Base-by-base conservation (phyloP, 495 filamentous ascomycete species). In the Trypethelium eluteriae region DNA sequence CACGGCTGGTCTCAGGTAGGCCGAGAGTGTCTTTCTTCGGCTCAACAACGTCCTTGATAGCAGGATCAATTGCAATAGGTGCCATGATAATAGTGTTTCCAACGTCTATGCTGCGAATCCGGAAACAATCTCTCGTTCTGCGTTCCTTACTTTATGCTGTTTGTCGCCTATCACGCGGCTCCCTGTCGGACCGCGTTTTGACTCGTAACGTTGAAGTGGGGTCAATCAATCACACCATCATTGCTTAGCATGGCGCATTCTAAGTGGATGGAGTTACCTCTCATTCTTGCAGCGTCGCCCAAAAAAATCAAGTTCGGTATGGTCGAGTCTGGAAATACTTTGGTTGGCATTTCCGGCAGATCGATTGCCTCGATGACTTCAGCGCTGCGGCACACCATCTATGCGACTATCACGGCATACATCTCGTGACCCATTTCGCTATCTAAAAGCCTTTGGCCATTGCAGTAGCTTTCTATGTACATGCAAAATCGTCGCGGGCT, bases 21-120 rank as follows among this genome's bases (percentile, higher is more conserved):
- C 75, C 77, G 0, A 89, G 79, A 0, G 79, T 85, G 66, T 89
- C 84, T 73, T 88, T 90, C 63, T 77, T 81, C 12, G 82, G 88
- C 50, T 80, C 72, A 5, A 80, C 81, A 12, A 84, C 81, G 70
- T 89, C 85, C 62, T 80, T 77, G 56, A 89, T 88, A 50, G 80
- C 75, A 3, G 84, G 76, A 65, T 83, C 77, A 68, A 88, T 88
- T 14, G 86, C 79, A 47, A 69, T 62, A 14, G 72, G 71, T 25
- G 71, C 68, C 71, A 73, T 73, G 7, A 12, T 36, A 32, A 41
- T 2, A 39, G 38, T 7, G 14, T 44, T 44, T 44, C 7, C 4
- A 16, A 36, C n/a, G 34, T 57, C 36, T 12, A n/a, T 35, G 63
- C 38, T 6, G 11, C 61, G 62, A 38, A 18, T 59, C 25, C 18